Conservation (phyloP, 2,329 filamentous ascomycete species). For the Macrophomina phaseolina region DNA sequence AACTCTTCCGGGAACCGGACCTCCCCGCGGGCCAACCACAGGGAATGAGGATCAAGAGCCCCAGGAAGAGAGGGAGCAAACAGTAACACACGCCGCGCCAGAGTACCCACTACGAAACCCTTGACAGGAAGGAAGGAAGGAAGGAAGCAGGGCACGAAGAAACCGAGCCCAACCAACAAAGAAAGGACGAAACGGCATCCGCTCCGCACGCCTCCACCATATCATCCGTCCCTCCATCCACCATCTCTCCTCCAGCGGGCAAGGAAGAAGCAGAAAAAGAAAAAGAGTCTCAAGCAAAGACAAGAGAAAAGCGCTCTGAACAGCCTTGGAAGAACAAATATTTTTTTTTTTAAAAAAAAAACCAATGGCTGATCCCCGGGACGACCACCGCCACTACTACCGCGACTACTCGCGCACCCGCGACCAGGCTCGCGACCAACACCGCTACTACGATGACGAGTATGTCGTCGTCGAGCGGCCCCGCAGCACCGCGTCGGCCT, state of each 20-base stretch:
- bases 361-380: slow-evolving; percentile 3
- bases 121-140: no score
- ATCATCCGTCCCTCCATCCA: no score
- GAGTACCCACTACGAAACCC: no score
- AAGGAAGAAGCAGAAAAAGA: not conserved
- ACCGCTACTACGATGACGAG: slow-evolving; percentile 21
- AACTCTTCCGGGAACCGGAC: no score
- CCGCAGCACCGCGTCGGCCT: not conserved
- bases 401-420: slow-evolving; percentile 19
- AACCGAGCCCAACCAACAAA: not conserved
- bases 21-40: no score
- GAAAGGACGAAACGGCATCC: not conserved
- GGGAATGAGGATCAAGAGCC: no score
- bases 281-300: not conserved
- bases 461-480: slow-evolving; percentile 19
- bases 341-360: not conserved
- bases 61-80: no score
- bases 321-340: not conserved
- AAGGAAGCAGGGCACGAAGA: no score
- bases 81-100: no score
- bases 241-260: not conserved
- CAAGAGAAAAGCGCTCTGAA: not conserved
- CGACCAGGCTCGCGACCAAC: not conserved
- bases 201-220: not conserved
- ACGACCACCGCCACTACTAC: slow-evolving; percentile 12